A percentile compares a stretch with the other conserved stretches of the same genome.
Evolutionary conservation across 805 yeast genomes (phyloP).

Genomic region (Lipomyces starkeyi): DNA sequence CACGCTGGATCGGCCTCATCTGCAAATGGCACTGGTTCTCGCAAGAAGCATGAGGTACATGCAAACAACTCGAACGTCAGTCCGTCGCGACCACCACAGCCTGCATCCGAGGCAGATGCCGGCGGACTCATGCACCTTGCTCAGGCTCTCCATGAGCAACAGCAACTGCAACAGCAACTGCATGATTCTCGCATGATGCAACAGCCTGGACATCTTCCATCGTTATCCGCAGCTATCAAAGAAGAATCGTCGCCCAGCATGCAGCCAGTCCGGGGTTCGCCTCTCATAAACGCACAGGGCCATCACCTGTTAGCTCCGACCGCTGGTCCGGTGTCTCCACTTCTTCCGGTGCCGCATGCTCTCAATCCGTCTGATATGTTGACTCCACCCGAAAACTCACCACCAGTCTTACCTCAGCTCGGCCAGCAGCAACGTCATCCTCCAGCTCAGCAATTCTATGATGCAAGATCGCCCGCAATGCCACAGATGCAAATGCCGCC

Average conservation of each 20-base stretch:
- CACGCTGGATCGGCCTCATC: constrained; percentile 12
- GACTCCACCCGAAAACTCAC: constrained; percentile 35
- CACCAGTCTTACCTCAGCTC: constrained; percentile 12
- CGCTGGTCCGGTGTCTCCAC: constrained; percentile 21
- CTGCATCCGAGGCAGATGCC: constrained; percentile 24
- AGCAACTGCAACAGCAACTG: constrained; percentile 4
- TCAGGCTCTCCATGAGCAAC: constrained; percentile 34
- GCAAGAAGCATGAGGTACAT: constrained; percentile 13
- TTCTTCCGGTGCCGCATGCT: constrained; percentile 33
- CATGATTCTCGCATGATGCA: constrained; percentile 12
- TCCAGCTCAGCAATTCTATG: background rate
- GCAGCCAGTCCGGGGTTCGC: constrained; percentile 18
- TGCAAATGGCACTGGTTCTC: constrained; percentile 11
- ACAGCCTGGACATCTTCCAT: constrained; percentile 13
- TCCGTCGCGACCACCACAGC: constrained; percentile 16
- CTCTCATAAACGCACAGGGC: constrained; percentile 8
- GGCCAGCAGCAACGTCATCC: background rate
- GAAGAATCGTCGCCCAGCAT: constrained; percentile 17
- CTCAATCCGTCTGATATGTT: constrained; percentile 35
- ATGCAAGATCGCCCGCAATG: constrained; percentile 5
- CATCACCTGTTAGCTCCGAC: background rate
- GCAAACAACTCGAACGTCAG: constrained; percentile 5
- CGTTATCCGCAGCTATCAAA: constrained; percentile 27
- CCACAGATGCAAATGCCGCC: constrained; percentile 7
- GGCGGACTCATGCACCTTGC: constrained; percentile 34